Evolutionary conservation across 2,329 filamentous ascomycete species (phyloP).

Genomic region (Sporothrix protearum): DNA sequence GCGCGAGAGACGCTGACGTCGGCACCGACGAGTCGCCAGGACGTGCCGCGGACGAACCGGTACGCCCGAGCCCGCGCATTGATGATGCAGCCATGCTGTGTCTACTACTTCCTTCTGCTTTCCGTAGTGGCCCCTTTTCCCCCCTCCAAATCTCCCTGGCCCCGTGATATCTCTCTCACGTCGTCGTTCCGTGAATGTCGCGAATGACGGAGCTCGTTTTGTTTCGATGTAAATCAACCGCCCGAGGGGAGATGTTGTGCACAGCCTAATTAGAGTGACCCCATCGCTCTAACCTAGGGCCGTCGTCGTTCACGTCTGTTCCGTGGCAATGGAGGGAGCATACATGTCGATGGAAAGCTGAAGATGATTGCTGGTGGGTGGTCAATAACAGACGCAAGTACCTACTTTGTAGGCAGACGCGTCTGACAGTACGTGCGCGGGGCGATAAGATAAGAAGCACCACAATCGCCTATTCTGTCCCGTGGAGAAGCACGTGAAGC

Average conservation of each 20-base stretch:
- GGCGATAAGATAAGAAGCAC: not conserved
- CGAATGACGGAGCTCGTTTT: not conserved
- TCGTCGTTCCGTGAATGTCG: not conserved
- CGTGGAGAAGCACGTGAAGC: no score
- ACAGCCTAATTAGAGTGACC: not conserved
- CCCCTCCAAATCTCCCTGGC: not conserved
- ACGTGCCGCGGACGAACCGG: not conserved
- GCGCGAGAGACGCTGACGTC: conserved; percentile 35
- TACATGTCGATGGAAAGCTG: not conserved
- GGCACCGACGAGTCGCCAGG: not conserved
- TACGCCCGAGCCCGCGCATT: not conserved
- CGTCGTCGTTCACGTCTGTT: not conserved
- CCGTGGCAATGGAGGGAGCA: not conserved
- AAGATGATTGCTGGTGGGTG: not conserved
- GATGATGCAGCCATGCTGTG: not conserved
- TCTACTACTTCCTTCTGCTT: no score
- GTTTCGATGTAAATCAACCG: not conserved
- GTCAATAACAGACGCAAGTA: not conserved
- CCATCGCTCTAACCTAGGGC: not conserved
- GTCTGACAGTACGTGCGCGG: no score
- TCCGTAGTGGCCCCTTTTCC: not conserved
- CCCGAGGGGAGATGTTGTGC: not conserved
- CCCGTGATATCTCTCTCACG: not conserved
- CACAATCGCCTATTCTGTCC: no score
- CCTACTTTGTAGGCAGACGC: no score